These are phyloP conservation scores for Colletotrichum scovillei DNA, from an alignment of 2,329 filamentous ascomycete genomes.

Conservation along the genomic window DNA sequence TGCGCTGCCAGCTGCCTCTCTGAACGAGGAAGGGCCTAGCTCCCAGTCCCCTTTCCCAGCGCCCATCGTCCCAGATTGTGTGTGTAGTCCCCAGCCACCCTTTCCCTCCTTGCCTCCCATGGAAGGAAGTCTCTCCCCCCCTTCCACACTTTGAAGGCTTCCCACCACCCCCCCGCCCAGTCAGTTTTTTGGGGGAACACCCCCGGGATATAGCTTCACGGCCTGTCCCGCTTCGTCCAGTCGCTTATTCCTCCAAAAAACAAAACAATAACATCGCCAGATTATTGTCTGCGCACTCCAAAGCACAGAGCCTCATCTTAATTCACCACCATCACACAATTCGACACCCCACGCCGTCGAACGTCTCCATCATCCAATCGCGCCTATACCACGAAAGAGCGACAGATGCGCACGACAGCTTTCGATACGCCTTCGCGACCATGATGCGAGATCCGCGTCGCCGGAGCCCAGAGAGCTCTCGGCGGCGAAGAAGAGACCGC, in stretches of 20 bases:
- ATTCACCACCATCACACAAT: background rate
- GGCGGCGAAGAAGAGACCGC: conserved; percentile 54
- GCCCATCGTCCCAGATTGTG: conserved; percentile 10
- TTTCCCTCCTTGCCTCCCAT: conserved; percentile 1
- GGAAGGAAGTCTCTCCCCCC: no score
- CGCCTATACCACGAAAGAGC: background rate
- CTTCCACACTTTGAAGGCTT: background rate
- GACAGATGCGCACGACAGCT: conserved; percentile 32
- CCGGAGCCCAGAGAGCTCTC: conserved; percentile 66
- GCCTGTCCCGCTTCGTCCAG: conserved; percentile 29
- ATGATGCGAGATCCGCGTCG: conserved; percentile 68
- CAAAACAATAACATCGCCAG: conserved; percentile 38
- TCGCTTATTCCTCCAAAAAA: conserved; percentile 28
- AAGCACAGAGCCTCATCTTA: conserved; percentile 21
- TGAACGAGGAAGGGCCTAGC: conserved; percentile 4
- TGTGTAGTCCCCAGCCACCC: conserved; percentile 9
- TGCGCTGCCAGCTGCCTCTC: background rate
- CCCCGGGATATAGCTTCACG: conserved; percentile 35
- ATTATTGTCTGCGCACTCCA: conserved; percentile 1
- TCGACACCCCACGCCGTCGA: conserved; percentile 2
- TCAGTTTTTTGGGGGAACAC: conserved; percentile 24
- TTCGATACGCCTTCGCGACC: conserved; percentile 42
- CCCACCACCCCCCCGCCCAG: conserved; percentile 3
- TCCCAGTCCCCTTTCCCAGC: background rate
- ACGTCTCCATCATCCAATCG: background rate